A percentile compares a stretch with the other conserved stretches of the same genome.
phyloP scores from a whole-genome alignment of 2,329 filamentous ascomycete genomes.

The Sporothrix brasiliensis region DNA sequence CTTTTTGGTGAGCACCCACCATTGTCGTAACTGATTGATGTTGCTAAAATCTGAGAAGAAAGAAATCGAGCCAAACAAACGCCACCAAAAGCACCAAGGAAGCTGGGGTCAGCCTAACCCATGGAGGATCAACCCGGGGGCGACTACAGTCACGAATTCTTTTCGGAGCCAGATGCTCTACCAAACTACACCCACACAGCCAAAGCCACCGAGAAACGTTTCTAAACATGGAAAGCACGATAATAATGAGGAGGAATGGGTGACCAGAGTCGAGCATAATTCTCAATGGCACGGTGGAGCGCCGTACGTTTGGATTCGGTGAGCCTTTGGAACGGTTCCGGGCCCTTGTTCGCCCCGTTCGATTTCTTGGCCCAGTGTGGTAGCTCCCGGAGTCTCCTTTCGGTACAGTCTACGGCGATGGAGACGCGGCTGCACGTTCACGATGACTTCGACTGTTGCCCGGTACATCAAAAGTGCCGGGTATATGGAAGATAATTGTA shows the following conservation, averaged over 20 bases:
- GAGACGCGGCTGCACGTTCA: constrained; percentile 13
- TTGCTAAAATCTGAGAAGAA: not conserved
- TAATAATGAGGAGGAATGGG: constrained; percentile 8
- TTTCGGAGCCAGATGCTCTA: constrained; percentile 31
- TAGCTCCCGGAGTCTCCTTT: not conserved
- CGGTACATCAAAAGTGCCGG: not conserved
- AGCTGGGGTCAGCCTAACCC: constrained; percentile 34
- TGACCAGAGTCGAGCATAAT: not conserved
- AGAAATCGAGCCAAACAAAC: not conserved
- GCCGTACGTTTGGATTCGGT: not conserved
- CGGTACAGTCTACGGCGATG: constrained; percentile 14
- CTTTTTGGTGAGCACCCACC: constrained; percentile 4
- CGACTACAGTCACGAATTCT: constrained; percentile 29
- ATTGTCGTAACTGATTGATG: not conserved
- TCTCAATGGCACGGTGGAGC: constrained; percentile 10
- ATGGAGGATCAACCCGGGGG: constrained; percentile 32
- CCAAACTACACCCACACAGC: not conserved
- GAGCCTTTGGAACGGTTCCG: not conserved
- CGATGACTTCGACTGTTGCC: constrained; percentile 4
- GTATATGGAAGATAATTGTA: not conserved
- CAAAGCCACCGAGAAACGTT: not conserved
- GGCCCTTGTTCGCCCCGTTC: not conserved
- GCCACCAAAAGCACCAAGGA: constrained; percentile 19
- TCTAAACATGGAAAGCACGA: constrained; percentile 11
- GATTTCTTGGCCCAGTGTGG: not conserved